phyloP scores from a whole-genome alignment of 768 basidiomycete species.

The Trametes punicea region DNA sequence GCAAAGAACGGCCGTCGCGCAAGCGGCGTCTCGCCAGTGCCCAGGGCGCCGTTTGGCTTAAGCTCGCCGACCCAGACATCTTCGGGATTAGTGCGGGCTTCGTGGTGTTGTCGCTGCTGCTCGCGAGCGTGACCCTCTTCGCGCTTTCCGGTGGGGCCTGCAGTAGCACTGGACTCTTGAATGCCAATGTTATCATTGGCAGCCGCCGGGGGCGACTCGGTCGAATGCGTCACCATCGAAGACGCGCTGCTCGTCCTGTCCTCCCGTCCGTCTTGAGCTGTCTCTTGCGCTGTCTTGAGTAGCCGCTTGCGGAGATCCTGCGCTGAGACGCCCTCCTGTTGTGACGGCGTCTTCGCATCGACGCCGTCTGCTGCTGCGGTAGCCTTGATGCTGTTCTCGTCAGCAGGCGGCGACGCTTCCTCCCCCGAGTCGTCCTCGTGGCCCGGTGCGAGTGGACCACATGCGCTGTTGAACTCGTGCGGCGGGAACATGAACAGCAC shows the following conservation, averaged over 20 bases:
- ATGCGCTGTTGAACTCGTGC: conserved; percentile 64
- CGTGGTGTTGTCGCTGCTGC: not conserved
- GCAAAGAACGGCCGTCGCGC: conserved; percentile 70
- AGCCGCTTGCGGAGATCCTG: conserved; percentile 78
- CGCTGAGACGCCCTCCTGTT: conserved; percentile 48
- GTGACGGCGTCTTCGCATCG: conserved; percentile 17
- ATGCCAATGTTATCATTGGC: conserved; percentile 15
- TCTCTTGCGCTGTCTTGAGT: conserved; percentile 70
- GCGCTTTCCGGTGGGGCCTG: conserved; percentile 9
- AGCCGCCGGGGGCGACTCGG: conserved; percentile 32
- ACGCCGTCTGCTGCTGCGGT: conserved; percentile 18
- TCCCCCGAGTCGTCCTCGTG: conserved; percentile 34
- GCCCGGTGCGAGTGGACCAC: conserved; percentile 50
- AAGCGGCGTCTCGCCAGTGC: conserved; percentile 27
- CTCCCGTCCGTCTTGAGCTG: conserved; percentile 26
- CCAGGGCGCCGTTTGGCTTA: conserved; percentile 13
- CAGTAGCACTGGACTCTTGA: not conserved
- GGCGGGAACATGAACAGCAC: conserved; percentile 68
- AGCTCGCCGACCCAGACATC: conserved; percentile 63
- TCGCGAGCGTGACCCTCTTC: not conserved
- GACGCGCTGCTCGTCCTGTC: conserved; percentile 12
- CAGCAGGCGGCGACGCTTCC: conserved; percentile 20
- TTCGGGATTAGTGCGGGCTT: conserved; percentile 29
- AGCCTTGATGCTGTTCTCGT: conserved; percentile 23
- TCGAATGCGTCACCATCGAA: conserved; percentile 30